Base-by-base conservation (phyloP, 495 filamentous ascomycete species). In the Peziza echinospora region DNA sequence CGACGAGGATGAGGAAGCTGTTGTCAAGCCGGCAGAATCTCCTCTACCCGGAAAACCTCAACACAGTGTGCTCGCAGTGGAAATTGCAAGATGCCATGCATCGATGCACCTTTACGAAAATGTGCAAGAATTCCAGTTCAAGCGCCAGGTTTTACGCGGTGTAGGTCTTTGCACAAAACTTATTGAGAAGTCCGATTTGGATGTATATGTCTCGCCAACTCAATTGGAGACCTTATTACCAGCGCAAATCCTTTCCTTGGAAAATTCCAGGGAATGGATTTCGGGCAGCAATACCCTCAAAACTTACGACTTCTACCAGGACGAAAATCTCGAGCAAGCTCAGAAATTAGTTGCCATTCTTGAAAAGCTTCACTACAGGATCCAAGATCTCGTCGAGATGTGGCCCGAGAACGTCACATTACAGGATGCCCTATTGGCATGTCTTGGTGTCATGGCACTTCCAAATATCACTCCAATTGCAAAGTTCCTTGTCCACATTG, bases 261-360 rank as follows among this genome's bases (percentile, higher is more conserved):
- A 74, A 22, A 63, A 71, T 43, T 65, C 69, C 44, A 55, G 71
- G 34, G 67, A 73, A 54, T 65, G 67, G 22, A 59, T 89, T 21
- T 61, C 59, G 17, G 61, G 67, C 22, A 57, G 57, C 11, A 41
- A 30, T 26, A 57, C 43, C 40, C 51, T 46, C 19, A 58, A 55
- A 54, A 66, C 65, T 10, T 91, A 86, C 63, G 91, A 92, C 60
- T 92, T 96, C 64, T 97, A 96, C 60, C 77, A 71, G 1, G 77
- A 91, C 55, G 57, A 75, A 6, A 92, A 93, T 52, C 61, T 82
- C 13, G 56, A 57, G 2, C 82, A 96, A 64, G 75, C 77, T 3
- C 72, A 74, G 43, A 82, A 73, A 47, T 65, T 93, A 3, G 68
- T 84, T 5, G 56, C 46, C 5, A 63, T 93, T 7, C 66, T 84